phyloP scores from a whole-genome alignment of 2,329 filamentous ascomycete species.

The Ustulina deusta region DNA sequence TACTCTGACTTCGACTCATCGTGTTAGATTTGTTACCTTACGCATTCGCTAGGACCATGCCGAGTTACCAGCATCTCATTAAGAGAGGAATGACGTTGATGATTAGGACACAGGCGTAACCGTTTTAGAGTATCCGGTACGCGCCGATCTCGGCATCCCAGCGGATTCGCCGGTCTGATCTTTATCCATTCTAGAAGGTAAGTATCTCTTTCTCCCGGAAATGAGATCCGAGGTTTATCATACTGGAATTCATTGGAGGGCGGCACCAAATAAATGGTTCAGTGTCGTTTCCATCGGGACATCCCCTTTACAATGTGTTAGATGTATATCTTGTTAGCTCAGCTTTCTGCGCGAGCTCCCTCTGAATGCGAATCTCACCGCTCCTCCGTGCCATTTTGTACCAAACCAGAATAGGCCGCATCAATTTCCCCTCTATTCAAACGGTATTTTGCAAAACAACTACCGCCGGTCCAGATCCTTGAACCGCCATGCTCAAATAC shows the following conservation, averaged over 20 bases:
- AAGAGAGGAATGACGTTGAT: constrained; percentile 13
- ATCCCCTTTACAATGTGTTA: neutral
- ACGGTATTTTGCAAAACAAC: constrained; percentile 21
- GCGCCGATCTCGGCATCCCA: constrained; percentile 33
- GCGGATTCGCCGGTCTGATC: constrained; percentile 16
- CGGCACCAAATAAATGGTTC: neutral
- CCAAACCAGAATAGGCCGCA: neutral
- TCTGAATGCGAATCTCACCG: neutral
- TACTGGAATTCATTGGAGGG: neutral
- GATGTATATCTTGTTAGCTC: neutral
- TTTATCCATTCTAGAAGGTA: neutral
- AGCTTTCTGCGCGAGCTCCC: neutral
- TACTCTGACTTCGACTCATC: constrained; percentile 33
- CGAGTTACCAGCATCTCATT: neutral
- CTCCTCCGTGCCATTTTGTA: neutral
- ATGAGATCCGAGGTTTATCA: neutral
- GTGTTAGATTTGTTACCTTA: neutral
- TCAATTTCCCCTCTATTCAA: neutral
- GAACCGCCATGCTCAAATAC: neutral
- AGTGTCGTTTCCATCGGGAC: neutral
- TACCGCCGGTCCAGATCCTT: neutral
- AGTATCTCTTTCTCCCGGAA: neutral
- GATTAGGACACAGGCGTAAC: neutral
- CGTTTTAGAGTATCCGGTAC: constrained; percentile 12
- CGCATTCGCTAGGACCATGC: neutral